phyloP scores from a whole-genome alignment of 495 filamentous ascomycete species.

The Penicillium turbatum region DNA sequence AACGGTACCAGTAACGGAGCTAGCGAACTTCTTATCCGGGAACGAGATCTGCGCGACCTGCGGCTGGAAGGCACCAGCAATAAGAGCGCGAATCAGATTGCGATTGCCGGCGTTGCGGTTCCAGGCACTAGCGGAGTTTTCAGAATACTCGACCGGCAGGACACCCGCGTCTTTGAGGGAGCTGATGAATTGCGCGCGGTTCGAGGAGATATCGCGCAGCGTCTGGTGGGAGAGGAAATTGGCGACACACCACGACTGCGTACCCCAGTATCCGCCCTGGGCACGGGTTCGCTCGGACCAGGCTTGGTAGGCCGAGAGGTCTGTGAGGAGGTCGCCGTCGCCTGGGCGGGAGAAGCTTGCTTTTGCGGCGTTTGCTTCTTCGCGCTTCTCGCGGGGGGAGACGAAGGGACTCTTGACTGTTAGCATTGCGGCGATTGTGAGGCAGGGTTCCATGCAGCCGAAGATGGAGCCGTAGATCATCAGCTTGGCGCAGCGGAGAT shows the following conservation, averaged over 20 bases:
- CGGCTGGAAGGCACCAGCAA: constrained; percentile 88
- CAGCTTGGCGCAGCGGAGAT: constrained; percentile 87
- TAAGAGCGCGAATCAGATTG: constrained; percentile 75
- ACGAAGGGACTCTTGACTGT: constrained; percentile 82
- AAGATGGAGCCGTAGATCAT: constrained; percentile 96
- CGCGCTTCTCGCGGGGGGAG: constrained; percentile 72
- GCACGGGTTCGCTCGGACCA: constrained; percentile 64
- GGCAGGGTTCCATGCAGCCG: constrained; percentile 77
- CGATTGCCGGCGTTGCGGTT: constrained; percentile 51
- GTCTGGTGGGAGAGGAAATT: constrained; percentile 84
- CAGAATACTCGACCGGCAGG: constrained; percentile 50
- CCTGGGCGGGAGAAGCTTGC: constrained; percentile 60
- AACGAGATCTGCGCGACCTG: constrained; percentile 87
- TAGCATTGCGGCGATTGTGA: constrained; percentile 88
- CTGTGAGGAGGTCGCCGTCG: constrained; percentile 84
- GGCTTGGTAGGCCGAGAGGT: constrained; percentile 75
- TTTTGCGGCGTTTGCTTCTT: constrained; percentile 74
- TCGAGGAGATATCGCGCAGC: constrained; percentile 81
- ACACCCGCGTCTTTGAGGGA: constrained; percentile 85
- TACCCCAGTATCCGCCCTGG: constrained; percentile 49
- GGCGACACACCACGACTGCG: constrained; percentile 76
- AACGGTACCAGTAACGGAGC: constrained; percentile 77
- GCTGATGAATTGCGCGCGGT: constrained; percentile 76
- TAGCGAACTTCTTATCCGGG: constrained; percentile 91
- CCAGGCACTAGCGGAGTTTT: constrained; percentile 26